Base-by-base conservation (phyloP, 1,284 basidiomycete genomes). In the Hymenochaete sp. region DNA sequence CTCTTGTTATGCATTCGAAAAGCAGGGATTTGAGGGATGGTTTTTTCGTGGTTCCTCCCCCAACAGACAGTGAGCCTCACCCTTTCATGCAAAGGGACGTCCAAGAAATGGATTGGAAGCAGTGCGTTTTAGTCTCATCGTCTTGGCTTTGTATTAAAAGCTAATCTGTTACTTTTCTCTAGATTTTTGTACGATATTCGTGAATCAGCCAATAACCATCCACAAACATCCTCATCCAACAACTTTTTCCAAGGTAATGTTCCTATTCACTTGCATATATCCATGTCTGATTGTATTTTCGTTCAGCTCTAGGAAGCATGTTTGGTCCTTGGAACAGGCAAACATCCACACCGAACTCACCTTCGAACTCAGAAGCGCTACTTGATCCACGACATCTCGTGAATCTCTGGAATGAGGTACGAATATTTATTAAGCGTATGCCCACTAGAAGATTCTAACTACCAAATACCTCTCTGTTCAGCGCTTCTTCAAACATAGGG, bases 401-500 rank as follows among this genome's bases (percentile, higher is more conserved):
- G 11, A 45, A 51, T 19, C 16, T 33, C 2, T 51, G 49, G 49
- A 51, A 51, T 27, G 22, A 25, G 19, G 48, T 49, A 45, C 16
- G 42, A 26, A 3, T 31, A 43, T 28, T 26, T 44, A 3, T 16
- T 19, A 18, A n/a, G 5, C 1, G 14, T 19, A 11, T 16, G 9
- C 25, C 18, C 9, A 22, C n/a, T n/a, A n/a, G n/a, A n/a, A 9
- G 14, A 14, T 37, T 47, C 37, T 44, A 18, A 24, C 14, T 28
- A 26, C 16, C 16, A 25, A 22, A 8, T 13, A 32, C 38, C 10
- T 14, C 4, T 10, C 14, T 14, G 28, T 10, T 31, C 22, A 49
- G 41, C 38, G 44, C 24, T 47, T 51, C 49, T 51, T 51, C 45
- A 32, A 29, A 14, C 49, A 24, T 3, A 45, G 49, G 4, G 46